Conservation (phyloP, 2,329 filamentous ascomycete species). For the Alternaria sp. region DNA sequence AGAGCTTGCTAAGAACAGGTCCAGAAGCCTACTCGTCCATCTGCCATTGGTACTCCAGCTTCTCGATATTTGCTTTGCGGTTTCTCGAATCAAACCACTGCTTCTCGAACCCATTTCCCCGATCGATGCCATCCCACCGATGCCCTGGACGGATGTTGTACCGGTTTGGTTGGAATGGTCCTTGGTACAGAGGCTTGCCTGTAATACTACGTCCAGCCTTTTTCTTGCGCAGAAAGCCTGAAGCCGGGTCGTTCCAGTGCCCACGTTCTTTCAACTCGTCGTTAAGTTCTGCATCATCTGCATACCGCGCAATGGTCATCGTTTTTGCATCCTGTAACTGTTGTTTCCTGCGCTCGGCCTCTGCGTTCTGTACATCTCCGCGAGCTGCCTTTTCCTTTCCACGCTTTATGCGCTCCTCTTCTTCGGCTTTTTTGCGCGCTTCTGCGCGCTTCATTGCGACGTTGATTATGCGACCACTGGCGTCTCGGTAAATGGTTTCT, state of each 20-base stretch:
- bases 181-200: constrained; percentile 76
- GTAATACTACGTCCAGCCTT: constrained; percentile 56
- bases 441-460: constrained; percentile 90
- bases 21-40: constrained; percentile 77
- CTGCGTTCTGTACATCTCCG: constrained; percentile 83
- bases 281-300: constrained; percentile 90
- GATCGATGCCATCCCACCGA: constrained; percentile 96
- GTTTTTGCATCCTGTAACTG: constrained; percentile 81
- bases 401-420: constrained; percentile 70
- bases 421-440: constrained; percentile 79
- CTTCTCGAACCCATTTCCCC: constrained; percentile 91
- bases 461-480: constrained; percentile 92
- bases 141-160: constrained; percentile 94
- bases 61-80: constrained; percentile 76
- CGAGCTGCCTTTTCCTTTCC: constrained; percentile 75
- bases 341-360: constrained; percentile 71
- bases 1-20: not conserved
- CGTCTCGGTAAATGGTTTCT: constrained; percentile 95
- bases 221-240: constrained; percentile 73
- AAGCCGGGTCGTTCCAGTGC: constrained; percentile 95
- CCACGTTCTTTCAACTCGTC: constrained; percentile 77
- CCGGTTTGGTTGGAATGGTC: constrained; percentile 84
- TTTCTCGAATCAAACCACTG: constrained; percentile 93
- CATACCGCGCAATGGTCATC: constrained; percentile 79
- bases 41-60: constrained; percentile 92